Conservation (phyloP, 2,329 filamentous ascomycete species). For the Chaetoscypha palmicola region DNA sequence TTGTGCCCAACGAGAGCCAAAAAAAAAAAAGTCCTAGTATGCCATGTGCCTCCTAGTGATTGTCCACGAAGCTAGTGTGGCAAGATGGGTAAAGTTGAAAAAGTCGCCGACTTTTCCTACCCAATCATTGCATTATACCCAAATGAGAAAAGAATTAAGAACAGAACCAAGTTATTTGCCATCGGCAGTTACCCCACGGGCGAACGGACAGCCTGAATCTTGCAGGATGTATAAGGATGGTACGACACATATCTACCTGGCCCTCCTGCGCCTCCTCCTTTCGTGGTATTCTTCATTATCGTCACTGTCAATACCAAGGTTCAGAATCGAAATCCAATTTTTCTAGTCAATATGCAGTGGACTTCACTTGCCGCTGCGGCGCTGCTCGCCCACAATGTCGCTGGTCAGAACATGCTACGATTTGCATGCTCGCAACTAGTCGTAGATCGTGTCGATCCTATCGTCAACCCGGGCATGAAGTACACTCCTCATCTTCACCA, state of each 20-base stretch:
- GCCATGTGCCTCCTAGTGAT: not conserved
- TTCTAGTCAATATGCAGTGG: slow-evolving; percentile 30
- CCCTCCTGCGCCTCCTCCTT: not conserved
- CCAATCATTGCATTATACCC: slow-evolving; percentile 2
- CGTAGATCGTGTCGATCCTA: slow-evolving; percentile 18
- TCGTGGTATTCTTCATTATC: not conserved
- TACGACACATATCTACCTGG: slow-evolving; percentile 2
- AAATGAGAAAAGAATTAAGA: slow-evolving; percentile 1
- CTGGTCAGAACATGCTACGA: slow-evolving; percentile 23
- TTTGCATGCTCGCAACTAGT: slow-evolving; percentile 21
- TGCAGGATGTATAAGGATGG: not conserved
- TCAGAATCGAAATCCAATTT: not conserved
- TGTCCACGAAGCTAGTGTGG: too few species aligned
- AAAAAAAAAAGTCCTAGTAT: too few species aligned
- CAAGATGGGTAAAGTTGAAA: not conserved
- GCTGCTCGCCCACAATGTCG: slow-evolving; percentile 30
- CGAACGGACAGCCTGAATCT: not conserved
- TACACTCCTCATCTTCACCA: slow-evolving; percentile 20
- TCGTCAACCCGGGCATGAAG: slow-evolving; percentile 16
- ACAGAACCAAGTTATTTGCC: not conserved
- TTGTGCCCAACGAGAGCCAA: too few species aligned
- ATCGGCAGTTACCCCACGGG: not conserved
- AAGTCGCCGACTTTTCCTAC: not conserved
- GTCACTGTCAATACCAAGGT: slow-evolving; percentile 6
- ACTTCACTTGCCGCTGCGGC: slow-evolving; percentile 29